phyloP scores from a whole-genome alignment of 75 land plant genomes.

The Chamaecyparis obtusa region DNA sequence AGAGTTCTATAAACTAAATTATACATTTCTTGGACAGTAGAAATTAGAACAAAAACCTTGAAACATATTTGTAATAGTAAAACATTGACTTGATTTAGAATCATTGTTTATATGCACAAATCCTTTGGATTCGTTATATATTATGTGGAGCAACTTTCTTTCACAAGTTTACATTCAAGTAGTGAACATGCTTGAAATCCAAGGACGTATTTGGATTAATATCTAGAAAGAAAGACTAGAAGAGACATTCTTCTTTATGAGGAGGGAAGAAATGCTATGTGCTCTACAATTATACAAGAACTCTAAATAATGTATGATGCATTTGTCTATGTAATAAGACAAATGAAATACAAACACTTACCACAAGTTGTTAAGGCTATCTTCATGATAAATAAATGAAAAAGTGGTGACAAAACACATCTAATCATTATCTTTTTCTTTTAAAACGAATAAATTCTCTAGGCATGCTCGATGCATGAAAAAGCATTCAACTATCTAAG shows the following conservation, averaged over 20 bases:
- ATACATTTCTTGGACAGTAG: no score
- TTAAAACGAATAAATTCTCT: no score
- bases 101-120: no score
- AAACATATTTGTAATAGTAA: no score
- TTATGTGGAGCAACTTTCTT: background rate
- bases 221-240: background rate
- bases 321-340: no score
- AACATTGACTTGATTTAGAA: no score
- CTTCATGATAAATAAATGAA: background rate
- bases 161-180: slow-evolving; percentile 5
- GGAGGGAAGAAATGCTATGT: background rate
- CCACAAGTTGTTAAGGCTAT: background rate
- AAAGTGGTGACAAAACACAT: background rate
- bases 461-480: background rate
- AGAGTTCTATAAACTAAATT: no score
- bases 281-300: no score
- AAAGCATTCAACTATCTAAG: background rate
- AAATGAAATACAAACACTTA: background rate
- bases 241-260: background rate
- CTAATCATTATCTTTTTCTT: background rate
- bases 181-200: no score
- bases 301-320: no score
- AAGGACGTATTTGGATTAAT: background rate
- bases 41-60: no score
- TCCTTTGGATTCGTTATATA: background rate